Evolutionary conservation across 2,329 filamentous ascomycete species (phyloP).

Genomic region (Fusarium sp.): DNA sequence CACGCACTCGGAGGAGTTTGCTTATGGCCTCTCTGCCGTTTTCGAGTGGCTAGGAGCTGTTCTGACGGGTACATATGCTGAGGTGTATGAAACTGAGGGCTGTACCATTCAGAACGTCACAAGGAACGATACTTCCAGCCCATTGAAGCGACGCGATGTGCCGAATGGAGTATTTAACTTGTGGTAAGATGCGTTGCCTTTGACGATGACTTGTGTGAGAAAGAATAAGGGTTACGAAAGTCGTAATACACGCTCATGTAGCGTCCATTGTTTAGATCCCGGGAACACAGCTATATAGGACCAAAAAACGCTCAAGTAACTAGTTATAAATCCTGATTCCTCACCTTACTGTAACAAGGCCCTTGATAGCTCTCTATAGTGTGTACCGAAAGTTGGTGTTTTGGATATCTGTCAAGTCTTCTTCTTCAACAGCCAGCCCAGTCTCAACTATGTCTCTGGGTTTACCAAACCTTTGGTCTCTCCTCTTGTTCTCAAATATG

Average conservation of each 20-base stretch:
- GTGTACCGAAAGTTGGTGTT: slow-evolving; percentile 36
- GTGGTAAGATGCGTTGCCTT: slow-evolving; percentile 13
- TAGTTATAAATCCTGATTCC: background rate
- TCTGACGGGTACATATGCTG: slow-evolving; percentile 21
- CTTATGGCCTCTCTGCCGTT: slow-evolving; percentile 7
- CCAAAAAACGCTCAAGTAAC: background rate
- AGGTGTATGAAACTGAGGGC: slow-evolving; percentile 23
- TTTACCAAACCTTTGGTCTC: slow-evolving; percentile 23
- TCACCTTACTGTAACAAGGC: background rate
- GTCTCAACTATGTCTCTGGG: background rate
- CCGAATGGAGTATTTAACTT: slow-evolving; percentile 21
- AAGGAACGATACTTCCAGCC: slow-evolving; percentile 20
- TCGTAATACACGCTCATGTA: background rate
- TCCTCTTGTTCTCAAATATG: slow-evolving; percentile 38
- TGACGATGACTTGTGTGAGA: background rate
- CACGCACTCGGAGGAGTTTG: slow-evolving; percentile 22
- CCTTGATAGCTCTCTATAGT: background rate
- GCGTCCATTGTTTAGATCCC: background rate
- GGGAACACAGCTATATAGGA: background rate
- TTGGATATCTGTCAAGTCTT: slow-evolving; percentile 30
- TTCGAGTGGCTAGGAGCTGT: slow-evolving; percentile 30
- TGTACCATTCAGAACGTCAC: slow-evolving; percentile 40
- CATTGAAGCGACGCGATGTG: slow-evolving; percentile 17
- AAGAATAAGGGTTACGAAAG: background rate
- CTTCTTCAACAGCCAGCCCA: slow-evolving; percentile 16